Percentiles rank a stretch among this genome's conserved stretches.
phyloP scores from a whole-genome alignment of 139 green algal genomes.

The Chlorella sp. region DNA sequence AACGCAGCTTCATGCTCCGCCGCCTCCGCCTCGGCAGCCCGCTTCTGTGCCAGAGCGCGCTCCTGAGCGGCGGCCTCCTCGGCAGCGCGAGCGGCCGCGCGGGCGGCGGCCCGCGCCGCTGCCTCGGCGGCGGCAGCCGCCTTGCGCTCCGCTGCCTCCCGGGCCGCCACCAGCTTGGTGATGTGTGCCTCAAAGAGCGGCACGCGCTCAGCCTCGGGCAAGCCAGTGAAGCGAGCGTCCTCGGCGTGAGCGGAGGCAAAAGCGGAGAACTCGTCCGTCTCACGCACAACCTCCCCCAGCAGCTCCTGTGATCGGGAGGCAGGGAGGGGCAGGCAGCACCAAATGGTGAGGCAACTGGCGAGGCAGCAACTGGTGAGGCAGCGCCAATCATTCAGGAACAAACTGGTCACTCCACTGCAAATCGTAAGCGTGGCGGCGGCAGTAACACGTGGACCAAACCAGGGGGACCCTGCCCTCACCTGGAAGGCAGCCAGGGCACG shows the following conservation, averaged over 20 bases:
- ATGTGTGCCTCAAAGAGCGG: slow-evolving; percentile 35
- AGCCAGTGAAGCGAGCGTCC: slow-evolving; percentile 26
- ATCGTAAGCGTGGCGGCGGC: no score
- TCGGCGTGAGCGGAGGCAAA: slow-evolving; percentile 19
- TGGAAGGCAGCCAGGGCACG: slow-evolving; percentile 10
- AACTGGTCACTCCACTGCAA: no score
- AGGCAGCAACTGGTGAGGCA: background rate
- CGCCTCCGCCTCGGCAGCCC: background rate
- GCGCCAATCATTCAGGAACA: no score
- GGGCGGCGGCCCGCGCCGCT: slow-evolving; percentile 5
- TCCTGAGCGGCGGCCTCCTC: slow-evolving; percentile 14
- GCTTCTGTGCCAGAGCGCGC: background rate
- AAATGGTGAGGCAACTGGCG: background rate
- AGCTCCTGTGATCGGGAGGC: slow-evolving; percentile 29
- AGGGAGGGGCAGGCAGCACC: background rate
- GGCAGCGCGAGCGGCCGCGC: background rate
- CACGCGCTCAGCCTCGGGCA: slow-evolving; percentile 17
- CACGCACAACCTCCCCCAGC: slow-evolving; percentile 22
- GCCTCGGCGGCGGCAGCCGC: background rate
- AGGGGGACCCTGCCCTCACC: no score
- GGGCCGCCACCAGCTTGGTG: slow-evolving; percentile 1
- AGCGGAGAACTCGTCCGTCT: background rate
- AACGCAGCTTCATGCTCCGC: slow-evolving; percentile 35
- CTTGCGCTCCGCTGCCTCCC: background rate
- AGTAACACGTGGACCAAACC: no score